Conservation (phyloP, 768 basidiomycete genomes). For the Podaxis sp. region DNA sequence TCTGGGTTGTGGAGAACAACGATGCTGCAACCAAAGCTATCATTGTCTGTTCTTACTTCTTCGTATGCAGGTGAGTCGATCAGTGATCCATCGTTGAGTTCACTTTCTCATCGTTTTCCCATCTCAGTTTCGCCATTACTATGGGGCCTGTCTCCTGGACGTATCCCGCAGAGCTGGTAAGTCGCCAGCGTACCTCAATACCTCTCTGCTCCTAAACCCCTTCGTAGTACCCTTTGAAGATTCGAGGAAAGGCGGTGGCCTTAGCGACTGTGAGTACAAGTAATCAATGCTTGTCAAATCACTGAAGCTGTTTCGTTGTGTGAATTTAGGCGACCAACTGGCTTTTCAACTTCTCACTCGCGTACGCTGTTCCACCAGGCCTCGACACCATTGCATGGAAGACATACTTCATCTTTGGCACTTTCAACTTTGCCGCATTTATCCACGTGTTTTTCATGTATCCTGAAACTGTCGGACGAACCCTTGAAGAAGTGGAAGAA, state of each 20-base stretch:
- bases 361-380: conserved; percentile 74
- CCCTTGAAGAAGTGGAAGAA: conserved; percentile 79
- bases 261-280: conserved; percentile 43
- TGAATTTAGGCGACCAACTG: conserved; percentile 43
- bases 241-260: conserved; percentile 59
- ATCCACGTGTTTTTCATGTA: conserved; percentile 78
- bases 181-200: conserved; percentile 3
- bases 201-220: background rate
- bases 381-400: conserved; percentile 68
- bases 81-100: background rate
- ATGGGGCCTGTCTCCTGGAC: conserved; percentile 80
- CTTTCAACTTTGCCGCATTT: conserved; percentile 73
- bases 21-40: conserved; percentile 61
- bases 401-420: conserved; percentile 76
- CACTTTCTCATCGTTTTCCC: background rate
- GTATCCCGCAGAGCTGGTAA: conserved; percentile 65
- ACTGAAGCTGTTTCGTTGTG: background rate
- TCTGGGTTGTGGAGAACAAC: conserved; percentile 59
- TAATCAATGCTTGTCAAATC: background rate
- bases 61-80: conserved; percentile 52
- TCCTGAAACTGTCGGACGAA: conserved; percentile 73
- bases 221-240: conserved; percentile 54
- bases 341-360: conserved; percentile 74
- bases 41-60: conserved; percentile 78
- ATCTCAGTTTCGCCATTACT: conserved; percentile 57